A percentile compares a stretch with the other conserved stretches of the same genome.
These are phyloP conservation scores for Perkinsus marinus DNA, from an alignment of 169 alveolate species.

Conservation along the genomic window DNA sequence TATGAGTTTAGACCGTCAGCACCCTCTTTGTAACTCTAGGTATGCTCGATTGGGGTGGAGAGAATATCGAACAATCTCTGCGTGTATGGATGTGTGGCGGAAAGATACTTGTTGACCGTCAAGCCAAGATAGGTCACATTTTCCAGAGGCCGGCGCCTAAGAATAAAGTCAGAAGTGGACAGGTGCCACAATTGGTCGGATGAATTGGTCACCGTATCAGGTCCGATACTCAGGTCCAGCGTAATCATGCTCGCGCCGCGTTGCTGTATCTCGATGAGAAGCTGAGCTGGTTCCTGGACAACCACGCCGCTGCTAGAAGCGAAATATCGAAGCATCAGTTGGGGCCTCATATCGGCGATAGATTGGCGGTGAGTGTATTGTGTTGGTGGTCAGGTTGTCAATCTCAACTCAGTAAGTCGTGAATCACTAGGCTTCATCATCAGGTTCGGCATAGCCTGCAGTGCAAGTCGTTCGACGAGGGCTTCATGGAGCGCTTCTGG, in stretches of 20 bases:
- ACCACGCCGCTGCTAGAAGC: neutral
- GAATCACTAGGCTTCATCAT: neutral
- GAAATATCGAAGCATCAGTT: neutral
- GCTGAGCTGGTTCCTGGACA: neutral
- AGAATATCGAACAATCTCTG: slow-evolving; percentile 34
- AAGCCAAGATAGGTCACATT: slow-evolving; percentile 35
- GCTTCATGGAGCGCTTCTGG: neutral
- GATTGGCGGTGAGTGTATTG: neutral
- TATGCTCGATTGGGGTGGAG: slow-evolving; percentile 39
- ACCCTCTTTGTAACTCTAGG: neutral
- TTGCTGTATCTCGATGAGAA: slow-evolving; percentile 20
- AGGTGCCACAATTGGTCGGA: neutral
- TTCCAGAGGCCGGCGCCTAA: slow-evolving; percentile 27
- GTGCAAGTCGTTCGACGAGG: neutral
- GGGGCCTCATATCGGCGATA: neutral
- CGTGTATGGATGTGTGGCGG: slow-evolving; percentile 46
- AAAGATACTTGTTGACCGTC: slow-evolving; percentile 24
- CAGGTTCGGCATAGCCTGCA: neutral
- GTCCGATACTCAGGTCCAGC: slow-evolving; percentile 27
- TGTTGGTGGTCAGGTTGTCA: no score
- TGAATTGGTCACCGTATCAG: neutral
- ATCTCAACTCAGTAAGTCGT: no score
- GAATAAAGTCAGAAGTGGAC: neutral
- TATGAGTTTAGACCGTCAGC: no score
- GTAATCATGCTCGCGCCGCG: slow-evolving; percentile 26